Percentiles rank a stretch among this genome's conserved stretches.
Evolutionary conservation across 2,329 filamentous ascomycete genomes (phyloP).

Genomic region (Exophiala oligosperma): DNA sequence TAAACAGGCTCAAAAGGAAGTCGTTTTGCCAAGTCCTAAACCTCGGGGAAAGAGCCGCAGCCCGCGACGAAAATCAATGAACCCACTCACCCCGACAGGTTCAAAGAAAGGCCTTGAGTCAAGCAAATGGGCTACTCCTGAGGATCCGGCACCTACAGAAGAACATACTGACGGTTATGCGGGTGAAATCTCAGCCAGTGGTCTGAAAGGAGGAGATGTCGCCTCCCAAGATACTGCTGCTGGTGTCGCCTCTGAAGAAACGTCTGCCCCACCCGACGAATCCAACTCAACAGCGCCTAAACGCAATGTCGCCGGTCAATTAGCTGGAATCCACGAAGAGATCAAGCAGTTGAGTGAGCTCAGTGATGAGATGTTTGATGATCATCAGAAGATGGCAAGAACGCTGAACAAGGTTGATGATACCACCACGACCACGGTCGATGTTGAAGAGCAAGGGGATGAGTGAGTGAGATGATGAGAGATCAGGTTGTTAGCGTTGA

Average conservation of each 20-base stretch:
- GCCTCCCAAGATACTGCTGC: slow-evolving; percentile 36
- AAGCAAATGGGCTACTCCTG: slow-evolving; percentile 42
- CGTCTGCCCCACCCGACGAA: neutral
- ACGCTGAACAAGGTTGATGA: neutral
- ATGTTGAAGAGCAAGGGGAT: neutral
- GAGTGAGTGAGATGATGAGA: neutral
- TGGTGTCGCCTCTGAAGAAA: neutral
- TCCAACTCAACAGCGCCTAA: slow-evolving; percentile 16
- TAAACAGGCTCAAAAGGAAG: slow-evolving; percentile 8
- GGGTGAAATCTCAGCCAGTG: neutral
- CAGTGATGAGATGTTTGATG: slow-evolving; percentile 40
- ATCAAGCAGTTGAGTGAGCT: slow-evolving; percentile 33
- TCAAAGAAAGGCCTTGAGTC: slow-evolving; percentile 32
- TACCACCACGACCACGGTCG: neutral
- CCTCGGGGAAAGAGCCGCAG: slow-evolving; percentile 14
- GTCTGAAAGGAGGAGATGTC: slow-evolving; percentile 34
- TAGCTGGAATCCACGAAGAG: slow-evolving; percentile 43
- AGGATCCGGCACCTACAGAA: slow-evolving; percentile 12
- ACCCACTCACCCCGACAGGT: slow-evolving; percentile 29
- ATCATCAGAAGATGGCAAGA: slow-evolving; percentile 3
- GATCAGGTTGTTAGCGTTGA: neutral
- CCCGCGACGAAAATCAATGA: slow-evolving; percentile 25
- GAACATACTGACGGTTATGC: neutral
- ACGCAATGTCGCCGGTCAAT: slow-evolving; percentile 34
- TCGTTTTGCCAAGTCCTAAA: slow-evolving; percentile 19